These are phyloP conservation scores for Coix lacrymajobi DNA, from an alignment of 176 grass and related monocot species.

Conservation along the genomic window DNA sequence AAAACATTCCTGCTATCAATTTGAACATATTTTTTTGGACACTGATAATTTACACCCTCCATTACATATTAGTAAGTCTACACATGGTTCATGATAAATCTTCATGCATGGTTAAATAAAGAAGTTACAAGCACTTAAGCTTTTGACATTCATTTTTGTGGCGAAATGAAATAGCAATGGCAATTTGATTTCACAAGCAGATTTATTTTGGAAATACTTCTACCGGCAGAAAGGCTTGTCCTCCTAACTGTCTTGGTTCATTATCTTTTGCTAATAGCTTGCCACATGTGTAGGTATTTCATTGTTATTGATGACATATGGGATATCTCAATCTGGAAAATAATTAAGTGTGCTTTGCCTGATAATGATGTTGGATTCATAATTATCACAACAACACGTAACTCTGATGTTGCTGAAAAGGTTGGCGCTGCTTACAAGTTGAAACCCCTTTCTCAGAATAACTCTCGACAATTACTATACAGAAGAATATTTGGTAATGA, in stretches of 20 bases:
- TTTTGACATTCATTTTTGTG: too few relatives aligned
- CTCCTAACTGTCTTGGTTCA: too few relatives aligned
- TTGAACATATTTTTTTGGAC: too few relatives aligned
- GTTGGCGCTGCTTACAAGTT: neutral
- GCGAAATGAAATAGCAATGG: too few relatives aligned
- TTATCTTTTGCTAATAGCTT: neutral
- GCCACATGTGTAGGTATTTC: neutral
- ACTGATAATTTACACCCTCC: too few relatives aligned
- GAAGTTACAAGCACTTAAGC: too few relatives aligned
- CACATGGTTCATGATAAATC: too few relatives aligned
- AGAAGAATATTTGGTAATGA: neutral
- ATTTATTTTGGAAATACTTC: too few relatives aligned
- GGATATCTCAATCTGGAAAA: neutral
- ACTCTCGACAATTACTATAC: neutral
- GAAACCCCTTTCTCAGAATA: neutral
- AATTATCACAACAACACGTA: neutral
- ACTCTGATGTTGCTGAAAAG: neutral
- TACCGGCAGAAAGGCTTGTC: too few relatives aligned
- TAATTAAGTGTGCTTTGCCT: neutral
- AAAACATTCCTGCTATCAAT: neutral
- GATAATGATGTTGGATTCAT: neutral
- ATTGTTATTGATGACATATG: neutral
- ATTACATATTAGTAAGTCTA: too few relatives aligned
- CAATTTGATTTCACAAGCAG: too few relatives aligned
- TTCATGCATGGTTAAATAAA: too few relatives aligned